These are phyloP conservation scores for Mycena citricolor DNA, from an alignment of 1,284 basidiomycete genomes.

Conservation along the genomic window DNA sequence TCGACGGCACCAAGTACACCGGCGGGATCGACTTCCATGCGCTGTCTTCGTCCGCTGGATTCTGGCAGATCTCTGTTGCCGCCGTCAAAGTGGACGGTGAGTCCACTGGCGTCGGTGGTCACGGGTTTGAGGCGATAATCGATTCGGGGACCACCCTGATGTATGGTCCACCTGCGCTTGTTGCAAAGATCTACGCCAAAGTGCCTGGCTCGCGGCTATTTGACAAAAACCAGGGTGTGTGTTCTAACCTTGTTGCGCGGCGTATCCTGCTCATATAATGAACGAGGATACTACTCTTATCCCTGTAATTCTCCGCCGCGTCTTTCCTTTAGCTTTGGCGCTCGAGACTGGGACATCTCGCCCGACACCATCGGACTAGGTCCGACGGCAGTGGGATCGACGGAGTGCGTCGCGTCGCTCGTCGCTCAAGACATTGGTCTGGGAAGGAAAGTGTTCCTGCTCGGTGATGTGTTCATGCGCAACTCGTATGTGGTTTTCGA, in stretches of 20 bases:
- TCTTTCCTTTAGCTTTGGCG: conserved; percentile 28
- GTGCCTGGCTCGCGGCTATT: no score
- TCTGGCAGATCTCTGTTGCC: conserved; percentile 1
- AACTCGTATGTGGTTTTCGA: conserved; percentile 35
- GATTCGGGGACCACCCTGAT: conserved; percentile 46
- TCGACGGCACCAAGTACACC: background rate
- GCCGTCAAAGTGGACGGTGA: conserved; percentile 3
- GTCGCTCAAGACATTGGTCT: conserved; percentile 23
- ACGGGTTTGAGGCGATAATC: conserved; percentile 30
- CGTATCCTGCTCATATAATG: background rate
- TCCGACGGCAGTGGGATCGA: conserved; percentile 16
- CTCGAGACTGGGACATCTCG: conserved; percentile 24
- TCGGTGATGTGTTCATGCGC: conserved; percentile 34
- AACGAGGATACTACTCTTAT: conserved; percentile 34
- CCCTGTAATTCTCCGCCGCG: conserved; percentile 28
- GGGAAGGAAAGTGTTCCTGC: conserved; percentile 32
- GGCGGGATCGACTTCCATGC: background rate
- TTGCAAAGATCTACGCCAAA: conserved; percentile 41
- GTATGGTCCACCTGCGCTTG: conserved; percentile 41
- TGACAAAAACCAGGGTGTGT: conserved; percentile 10
- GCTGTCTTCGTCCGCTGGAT: background rate
- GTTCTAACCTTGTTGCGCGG: background rate
- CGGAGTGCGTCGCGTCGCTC: conserved; percentile 29
- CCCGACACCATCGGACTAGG: conserved; percentile 29
- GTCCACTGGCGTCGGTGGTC: conserved; percentile 23